These are phyloP conservation scores for Pezicula carpinea DNA, from an alignment of 2,329 filamentous ascomycete species.

Conservation along the genomic window DNA sequence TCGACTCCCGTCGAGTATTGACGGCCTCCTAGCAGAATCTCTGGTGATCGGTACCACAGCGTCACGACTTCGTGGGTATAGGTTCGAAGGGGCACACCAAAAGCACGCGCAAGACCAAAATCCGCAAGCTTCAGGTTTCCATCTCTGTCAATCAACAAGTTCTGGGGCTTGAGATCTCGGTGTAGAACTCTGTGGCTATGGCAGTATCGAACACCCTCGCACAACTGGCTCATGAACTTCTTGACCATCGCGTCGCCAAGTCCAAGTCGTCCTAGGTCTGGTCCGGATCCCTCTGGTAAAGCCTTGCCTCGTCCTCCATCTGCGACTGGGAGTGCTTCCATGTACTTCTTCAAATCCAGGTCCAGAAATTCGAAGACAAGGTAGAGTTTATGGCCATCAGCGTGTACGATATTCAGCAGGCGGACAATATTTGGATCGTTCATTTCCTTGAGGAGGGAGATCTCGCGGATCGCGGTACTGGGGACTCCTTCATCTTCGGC, in stretches of 20 bases:
- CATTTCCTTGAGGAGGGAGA: slow-evolving; percentile 92
- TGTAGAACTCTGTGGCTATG: slow-evolving; percentile 85
- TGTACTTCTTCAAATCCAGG: slow-evolving; percentile 91
- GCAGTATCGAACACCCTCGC: slow-evolving; percentile 81
- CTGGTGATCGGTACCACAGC: slow-evolving; percentile 86
- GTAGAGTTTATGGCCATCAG: slow-evolving; percentile 91
- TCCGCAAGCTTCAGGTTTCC: slow-evolving; percentile 88
- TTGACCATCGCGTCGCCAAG: slow-evolving; percentile 79
- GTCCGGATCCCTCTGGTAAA: slow-evolving; percentile 69
- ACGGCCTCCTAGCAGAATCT: slow-evolving; percentile 84
- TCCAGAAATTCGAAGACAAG: slow-evolving; percentile 91
- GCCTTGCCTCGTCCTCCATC: slow-evolving; percentile 83
- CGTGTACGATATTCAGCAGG: slow-evolving; percentile 87
- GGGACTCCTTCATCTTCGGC: slow-evolving; percentile 93
- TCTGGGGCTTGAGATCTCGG: slow-evolving; percentile 87
- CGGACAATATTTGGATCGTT: slow-evolving; percentile 85
- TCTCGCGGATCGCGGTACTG: slow-evolving; percentile 89
- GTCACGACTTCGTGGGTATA: slow-evolving; percentile 96
- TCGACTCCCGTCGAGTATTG: slow-evolving; percentile 93
- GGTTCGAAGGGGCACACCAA: slow-evolving; percentile 84
- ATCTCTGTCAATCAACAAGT: slow-evolving; percentile 78
- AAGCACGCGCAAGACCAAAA: slow-evolving; percentile 84
- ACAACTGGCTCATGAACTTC: slow-evolving; percentile 88
- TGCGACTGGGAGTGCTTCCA: slow-evolving; percentile 81
- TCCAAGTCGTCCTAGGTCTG: slow-evolving; percentile 61